Conservation (phyloP, 1,139 yeast species). For the Saccharomycopsis hybrid region DNA sequence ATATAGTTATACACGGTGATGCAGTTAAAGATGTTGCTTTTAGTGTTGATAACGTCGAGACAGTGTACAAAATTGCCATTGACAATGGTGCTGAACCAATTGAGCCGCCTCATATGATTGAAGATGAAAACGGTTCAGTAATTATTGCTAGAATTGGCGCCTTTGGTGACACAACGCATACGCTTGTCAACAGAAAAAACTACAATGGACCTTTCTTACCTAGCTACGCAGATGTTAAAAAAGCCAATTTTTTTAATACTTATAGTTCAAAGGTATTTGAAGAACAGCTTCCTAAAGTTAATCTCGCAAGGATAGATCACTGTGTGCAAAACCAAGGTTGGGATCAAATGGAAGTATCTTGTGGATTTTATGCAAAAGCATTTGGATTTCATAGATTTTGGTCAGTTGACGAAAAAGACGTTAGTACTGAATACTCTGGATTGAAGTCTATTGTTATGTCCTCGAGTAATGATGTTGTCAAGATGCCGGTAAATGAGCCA, state of each 20-base stretch:
- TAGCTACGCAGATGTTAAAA: constrained; percentile 32
- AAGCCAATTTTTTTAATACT: constrained; percentile 5
- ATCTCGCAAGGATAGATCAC: constrained; percentile 53
- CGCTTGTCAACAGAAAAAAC: constrained; percentile 44
- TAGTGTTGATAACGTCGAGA: constrained; percentile 44
- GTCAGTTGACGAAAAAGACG: constrained; percentile 75
- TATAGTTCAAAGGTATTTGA: no score
- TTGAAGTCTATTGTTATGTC: constrained; percentile 74
- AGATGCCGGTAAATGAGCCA: constrained; percentile 84
- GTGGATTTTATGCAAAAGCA: constrained; percentile 50
- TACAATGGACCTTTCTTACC: constrained; percentile 53
- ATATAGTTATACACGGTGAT: constrained; percentile 61
- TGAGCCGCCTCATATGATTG: constrained; percentile 33
- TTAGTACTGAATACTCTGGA: constrained; percentile 64
- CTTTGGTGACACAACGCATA: constrained; percentile 59
- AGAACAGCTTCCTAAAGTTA: constrained; percentile 32
- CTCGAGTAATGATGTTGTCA: constrained; percentile 51
- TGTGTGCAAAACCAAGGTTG: constrained; percentile 75
- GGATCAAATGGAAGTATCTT: constrained; percentile 55
- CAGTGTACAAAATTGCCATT: constrained; percentile 41
- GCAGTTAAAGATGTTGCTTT: constrained; percentile 71
- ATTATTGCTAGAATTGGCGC: constrained; percentile 49
- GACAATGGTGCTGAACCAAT: constrained; percentile 49
- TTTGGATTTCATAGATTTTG: constrained; percentile 75
- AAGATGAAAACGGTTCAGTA: constrained; percentile 46